phyloP scores from a whole-genome alignment of 2,329 filamentous ascomycete genomes.

The Hymenoscyphus infarciens region DNA sequence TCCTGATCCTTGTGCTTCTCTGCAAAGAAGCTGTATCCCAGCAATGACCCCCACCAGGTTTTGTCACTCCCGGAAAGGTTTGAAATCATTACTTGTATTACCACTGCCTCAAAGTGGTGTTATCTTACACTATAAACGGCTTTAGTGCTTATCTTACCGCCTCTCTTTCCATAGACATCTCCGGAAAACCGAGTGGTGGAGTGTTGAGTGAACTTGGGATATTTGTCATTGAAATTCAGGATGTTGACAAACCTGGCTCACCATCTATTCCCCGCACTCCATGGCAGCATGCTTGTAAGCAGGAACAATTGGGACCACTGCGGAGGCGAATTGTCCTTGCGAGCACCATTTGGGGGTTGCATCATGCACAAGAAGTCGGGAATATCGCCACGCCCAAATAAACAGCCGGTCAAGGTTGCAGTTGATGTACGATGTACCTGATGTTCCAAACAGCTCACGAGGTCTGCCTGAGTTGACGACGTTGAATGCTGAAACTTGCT shows the following conservation, averaged over 20 bases:
- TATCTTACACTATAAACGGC: neutral
- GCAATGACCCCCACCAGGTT: neutral
- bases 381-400: neutral
- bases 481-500: too few species aligned
- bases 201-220: neutral
- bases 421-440: neutral
- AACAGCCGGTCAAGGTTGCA: conserved; percentile 4
- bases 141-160: neutral
- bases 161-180: neutral
- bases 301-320: neutral
- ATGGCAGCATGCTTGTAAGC: neutral
- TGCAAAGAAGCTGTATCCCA: neutral
- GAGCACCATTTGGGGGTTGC: neutral
- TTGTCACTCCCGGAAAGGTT: neutral
- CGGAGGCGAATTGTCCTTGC: neutral
- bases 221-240: conserved; percentile 7
- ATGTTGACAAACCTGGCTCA: conserved; percentile 3
- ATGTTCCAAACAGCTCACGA: neutral
- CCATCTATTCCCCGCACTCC: neutral
- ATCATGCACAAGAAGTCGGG: neutral
- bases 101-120: neutral
- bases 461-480: neutral
- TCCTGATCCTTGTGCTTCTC: neutral
- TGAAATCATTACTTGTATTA: neutral
- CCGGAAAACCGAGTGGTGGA: neutral